Base-by-base conservation (phyloP, 2,329 filamentous ascomycete genomes). In the Fusarium annulatum region DNA sequence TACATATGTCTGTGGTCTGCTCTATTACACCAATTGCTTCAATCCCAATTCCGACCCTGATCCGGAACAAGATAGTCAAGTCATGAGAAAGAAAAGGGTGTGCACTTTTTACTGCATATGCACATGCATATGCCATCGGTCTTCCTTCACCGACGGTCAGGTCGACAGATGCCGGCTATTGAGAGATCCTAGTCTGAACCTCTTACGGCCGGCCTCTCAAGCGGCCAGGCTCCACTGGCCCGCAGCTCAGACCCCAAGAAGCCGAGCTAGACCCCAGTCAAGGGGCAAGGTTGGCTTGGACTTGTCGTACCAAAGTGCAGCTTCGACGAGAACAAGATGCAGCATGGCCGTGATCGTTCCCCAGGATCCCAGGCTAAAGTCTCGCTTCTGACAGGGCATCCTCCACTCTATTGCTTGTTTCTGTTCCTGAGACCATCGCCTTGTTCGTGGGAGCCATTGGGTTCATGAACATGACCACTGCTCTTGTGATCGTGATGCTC, bases 401-500 rank as follows among this genome's bases (percentile, higher is more conserved):
- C 53, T 57, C 61, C 61, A 49, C 51, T 71, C 71, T 77, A 78
- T 64, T 76, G 72, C 70, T 80, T 77, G 75, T 80, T 79, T 71
- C 79, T 78, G 64, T 80, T 75, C 59, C 77, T 74, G 51, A 71
- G 75, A 60, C 67, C 33, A 21, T 75, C 64, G 30, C 53, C 58
- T 26, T 80, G 72, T 57, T 78, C 74, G 42, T 68, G 75, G 59
- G 66, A 75, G 33, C 55, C 62, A 59, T 34, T 61, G 41, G 55
- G 65, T 62, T 72, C 69, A 33, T 63, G 59, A 53, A 62, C 71
- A 53, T 80, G 76, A 61, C 61, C 63, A 42, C 71, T 77, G 69
- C 70, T 61, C 68, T 82, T 80, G 69, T 79, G 77, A 64, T 76
- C 79, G 73, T 83, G 77, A 61, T 84, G 79, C 63, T 82, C 81